Evolutionary conservation across 2,329 filamentous ascomycete species (phyloP).

Genomic region (Diplodia seriata): DNA sequence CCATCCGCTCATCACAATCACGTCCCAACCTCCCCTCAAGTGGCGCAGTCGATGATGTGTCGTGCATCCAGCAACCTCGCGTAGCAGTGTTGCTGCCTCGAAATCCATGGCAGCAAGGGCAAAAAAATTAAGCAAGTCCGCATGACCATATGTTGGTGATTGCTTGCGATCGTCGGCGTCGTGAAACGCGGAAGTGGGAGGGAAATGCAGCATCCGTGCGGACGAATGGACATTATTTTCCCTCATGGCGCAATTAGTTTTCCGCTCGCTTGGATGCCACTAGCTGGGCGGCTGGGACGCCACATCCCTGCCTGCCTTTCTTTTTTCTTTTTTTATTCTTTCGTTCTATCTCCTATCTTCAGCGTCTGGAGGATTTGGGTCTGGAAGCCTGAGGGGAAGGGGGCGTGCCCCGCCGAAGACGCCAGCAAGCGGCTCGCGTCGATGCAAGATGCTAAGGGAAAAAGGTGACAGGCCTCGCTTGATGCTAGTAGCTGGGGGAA

Average conservation of each 20-base stretch:
- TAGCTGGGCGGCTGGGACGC: neutral
- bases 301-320: neutral
- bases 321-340: neutral
- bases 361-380: neutral
- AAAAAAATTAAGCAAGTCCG: neutral
- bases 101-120: neutral
- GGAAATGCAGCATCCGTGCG: slow-evolving; percentile 14
- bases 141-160: neutral
- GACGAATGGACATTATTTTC: neutral
- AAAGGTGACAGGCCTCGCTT: slow-evolving; percentile 3
- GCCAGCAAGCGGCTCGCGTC: neutral
- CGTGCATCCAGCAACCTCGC: slow-evolving; percentile 6
- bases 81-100: slow-evolving; percentile 14
- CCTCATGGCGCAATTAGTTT: slow-evolving; percentile 12
- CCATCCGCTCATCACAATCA: slow-evolving; percentile 16
- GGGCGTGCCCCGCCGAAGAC: neutral
- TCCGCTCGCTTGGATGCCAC: slow-evolving; percentile 11
- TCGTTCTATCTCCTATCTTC: neutral
- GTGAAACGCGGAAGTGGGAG: slow-evolving; percentile 8
- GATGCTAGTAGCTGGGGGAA: slow-evolving; percentile 12
- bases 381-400: neutral
- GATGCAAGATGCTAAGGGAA: slow-evolving; percentile 1
- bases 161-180: neutral
- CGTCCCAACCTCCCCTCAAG: neutral
- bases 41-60: slow-evolving; percentile 1